Percentiles rank a stretch among this genome's conserved stretches.
Evolutionary conservation across 1,284 basidiomycete genomes (phyloP).

Genomic region (Apiotrichum sp.): DNA sequence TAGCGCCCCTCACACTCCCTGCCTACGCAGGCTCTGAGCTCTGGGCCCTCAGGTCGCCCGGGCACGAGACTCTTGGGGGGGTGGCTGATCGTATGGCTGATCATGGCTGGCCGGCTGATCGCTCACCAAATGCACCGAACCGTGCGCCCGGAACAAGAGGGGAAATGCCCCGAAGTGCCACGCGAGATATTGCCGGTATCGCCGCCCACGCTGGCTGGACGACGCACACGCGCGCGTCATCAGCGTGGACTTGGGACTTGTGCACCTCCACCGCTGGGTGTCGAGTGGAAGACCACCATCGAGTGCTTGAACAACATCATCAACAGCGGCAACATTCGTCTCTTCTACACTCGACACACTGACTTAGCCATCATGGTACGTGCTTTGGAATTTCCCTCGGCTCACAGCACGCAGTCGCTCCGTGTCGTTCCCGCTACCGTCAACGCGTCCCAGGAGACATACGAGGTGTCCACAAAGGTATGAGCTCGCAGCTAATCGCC

Average conservation of each 20-base stretch:
- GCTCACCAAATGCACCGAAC: too few relatives aligned
- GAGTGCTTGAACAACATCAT: conserved; percentile 1
- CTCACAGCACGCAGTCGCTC: conserved; percentile 24
- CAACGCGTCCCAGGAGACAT: conserved; percentile 30
- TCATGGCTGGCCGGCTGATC: too few relatives aligned
- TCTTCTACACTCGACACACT: conserved; percentile 7
- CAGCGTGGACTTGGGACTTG: too few relatives aligned
- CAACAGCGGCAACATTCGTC: conserved; percentile 17
- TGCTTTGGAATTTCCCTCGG: too few relatives aligned
- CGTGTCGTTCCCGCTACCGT: conserved; percentile 38
- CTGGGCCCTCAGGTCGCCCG: too few relatives aligned
- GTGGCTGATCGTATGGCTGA: too few relatives aligned
- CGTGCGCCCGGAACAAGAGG: too few relatives aligned
- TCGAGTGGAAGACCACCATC: not conserved
- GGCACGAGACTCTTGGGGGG: too few relatives aligned
- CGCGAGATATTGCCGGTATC: conserved; percentile 4
- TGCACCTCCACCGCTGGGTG: not conserved
- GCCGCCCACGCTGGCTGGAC: not conserved
- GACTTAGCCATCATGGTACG: too few relatives aligned
- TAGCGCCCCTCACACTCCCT: too few relatives aligned
- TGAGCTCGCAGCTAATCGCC: not conserved
- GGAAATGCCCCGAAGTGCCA: too few relatives aligned
- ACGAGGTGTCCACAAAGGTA: conserved; percentile 40
- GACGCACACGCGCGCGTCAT: conserved; percentile 1
- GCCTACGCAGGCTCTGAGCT: too few relatives aligned